Evolutionary conservation across 208 protist species (phyloP), one percentile per base, ranked within the genome.

Genomic region (Trypanosoma scelopori): DNA sequence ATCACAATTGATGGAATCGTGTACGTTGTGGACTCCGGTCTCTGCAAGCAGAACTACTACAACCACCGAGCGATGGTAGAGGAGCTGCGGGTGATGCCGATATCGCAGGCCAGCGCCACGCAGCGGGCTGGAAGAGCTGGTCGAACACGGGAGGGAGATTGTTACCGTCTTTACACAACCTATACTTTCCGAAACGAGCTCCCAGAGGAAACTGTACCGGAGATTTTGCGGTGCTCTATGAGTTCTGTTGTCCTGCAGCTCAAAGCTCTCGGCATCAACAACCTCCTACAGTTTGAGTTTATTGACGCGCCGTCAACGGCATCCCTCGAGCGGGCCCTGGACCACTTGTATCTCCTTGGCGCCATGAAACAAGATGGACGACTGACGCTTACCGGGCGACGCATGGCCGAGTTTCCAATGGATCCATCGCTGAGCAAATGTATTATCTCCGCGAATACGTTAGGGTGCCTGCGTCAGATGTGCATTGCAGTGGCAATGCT

Each of bases 1-100:
- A 92, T 99, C 57, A 99, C 99, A 0, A 99, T 99, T 64, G 98
- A 99, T 78, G 98, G 98, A 55, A 97, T 99, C 35, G 95, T 96
- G 28, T 99, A 99, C 80, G 98, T 99, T 42, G 91, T 99, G 28
- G 98, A 99, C 73, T 98, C 97, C 45, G 98, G 97, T 6, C 93
- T 99, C 37, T 97, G 89, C 69, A 99, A 99, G 89, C 97, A 99
- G 82, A 97, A 99, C 71, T 91, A 78, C 46, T 99, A 98, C 87
- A 98, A 99, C 82, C 78, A 98, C 9, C 88, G 91, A 63, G 91
- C 97, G 15, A 97, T 97, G 69, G 97, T 99, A 78, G 97, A 99
- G 73, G 92, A 96, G 61, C 84, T 99, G 45, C 85, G 91, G 0
- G 95, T 99, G 9, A 75, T 96, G 16, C 98, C 98, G 18, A 99